Base-by-base conservation (phyloP, 163 green algal genomes). In the Chloromonas sp. region DNA sequence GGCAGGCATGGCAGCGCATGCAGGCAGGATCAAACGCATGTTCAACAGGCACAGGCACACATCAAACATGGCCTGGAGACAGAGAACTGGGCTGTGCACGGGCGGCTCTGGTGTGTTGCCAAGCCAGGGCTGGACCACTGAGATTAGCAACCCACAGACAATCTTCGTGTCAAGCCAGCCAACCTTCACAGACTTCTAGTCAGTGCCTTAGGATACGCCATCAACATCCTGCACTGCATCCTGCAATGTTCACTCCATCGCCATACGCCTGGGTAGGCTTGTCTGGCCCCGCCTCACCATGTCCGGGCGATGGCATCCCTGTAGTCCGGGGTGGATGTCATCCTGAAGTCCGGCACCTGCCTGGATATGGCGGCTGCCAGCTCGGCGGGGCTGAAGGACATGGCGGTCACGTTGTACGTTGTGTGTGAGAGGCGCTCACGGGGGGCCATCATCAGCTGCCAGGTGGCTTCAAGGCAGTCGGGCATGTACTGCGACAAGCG, bases 321-420 rank as follows among this genome's bases (percentile, higher is more conserved):
- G 82, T 88, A 93, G 84, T 93, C 90, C 8, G 90, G 90, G 14
- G 78, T 89, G 87, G 90, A 91, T 0, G 78, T 78, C 13, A 85
- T 85, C 2, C 5, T 66, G 79, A 93, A 93, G 81, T 91, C 84
- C 0, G 90, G 91, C 79, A 89, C 66, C 2, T 71, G 83, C 3
- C 3, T 57, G 70, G 60, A 83, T 76, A 96, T 94, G 77, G 88
- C 82, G 0, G 70, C 88, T 5, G 86, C 88, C 84, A 96, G 87
- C 86, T 93, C 61, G 8, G 83, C 82, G 57, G 93, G 93, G 58
- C 88, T 94, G 88, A 94, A 94, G 83, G 76, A 89, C 77, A 93
- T 87, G 2, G 90, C 91, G 1, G 92, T 92, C 14, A 96, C 88
- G 79, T 94, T 95, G 89, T 94, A 96, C 2, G 92, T 93, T 3